phyloP scores from a whole-genome alignment of 768 basidiomycete species.

The Mycena venus region DNA sequence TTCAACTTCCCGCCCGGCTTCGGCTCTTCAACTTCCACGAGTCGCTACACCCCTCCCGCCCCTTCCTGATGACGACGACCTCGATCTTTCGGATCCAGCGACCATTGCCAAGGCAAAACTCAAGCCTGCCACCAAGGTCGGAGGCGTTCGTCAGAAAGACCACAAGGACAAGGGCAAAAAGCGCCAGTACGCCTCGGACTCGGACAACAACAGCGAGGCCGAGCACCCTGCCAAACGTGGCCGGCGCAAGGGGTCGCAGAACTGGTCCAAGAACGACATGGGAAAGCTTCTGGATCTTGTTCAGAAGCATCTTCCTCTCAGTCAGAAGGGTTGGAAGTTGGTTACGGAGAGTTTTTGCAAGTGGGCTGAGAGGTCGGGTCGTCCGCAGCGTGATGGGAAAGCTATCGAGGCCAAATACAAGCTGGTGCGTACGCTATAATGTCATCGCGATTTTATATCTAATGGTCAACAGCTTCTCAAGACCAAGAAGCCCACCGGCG shows the following conservation, averaged over 20 bases:
- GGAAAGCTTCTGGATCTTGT: too few species aligned
- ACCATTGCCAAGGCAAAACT: conserved; percentile 7
- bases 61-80: not conserved
- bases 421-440: not conserved
- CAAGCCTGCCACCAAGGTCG: not conserved
- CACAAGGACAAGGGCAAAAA: too few species aligned
- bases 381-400: too few species aligned
- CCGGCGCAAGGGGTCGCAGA: not conserved
- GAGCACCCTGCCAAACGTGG: not conserved
- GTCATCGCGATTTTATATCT: not conserved
- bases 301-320: too few species aligned
- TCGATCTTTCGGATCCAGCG: not conserved
- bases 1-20: not conserved
- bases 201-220: not conserved
- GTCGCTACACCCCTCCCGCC: not conserved
- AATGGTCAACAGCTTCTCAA: conserved; percentile 20
- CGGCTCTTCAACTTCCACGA: not conserved
- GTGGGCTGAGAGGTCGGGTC: too few species aligned
- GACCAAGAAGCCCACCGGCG: conserved; percentile 46
- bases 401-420: too few species aligned
- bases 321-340: too few species aligned
- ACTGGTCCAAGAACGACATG: not conserved
- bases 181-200: not conserved
- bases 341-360: too few species aligned
- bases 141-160: not conserved